phyloP scores from a whole-genome alignment of 441 rosid species.

The Cnidoscolus chayamansa region DNA sequence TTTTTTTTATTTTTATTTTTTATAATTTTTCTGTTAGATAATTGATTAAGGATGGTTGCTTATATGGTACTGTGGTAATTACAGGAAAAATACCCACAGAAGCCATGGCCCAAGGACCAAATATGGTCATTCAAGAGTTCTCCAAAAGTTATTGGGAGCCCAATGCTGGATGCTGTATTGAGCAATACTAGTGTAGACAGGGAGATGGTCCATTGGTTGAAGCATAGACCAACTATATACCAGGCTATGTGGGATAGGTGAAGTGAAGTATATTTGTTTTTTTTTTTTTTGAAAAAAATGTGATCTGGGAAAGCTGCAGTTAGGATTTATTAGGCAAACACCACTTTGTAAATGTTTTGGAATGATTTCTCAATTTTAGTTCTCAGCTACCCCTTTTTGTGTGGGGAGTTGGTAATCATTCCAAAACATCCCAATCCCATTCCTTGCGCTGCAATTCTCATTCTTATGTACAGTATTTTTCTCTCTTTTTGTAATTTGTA shows the following conservation, averaged over 20 bases:
- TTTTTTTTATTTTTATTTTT: too few species aligned
- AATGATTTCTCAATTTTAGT: constrained; percentile 38
- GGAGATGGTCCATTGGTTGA: constrained; percentile 88
- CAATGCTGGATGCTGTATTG: constrained; percentile 79
- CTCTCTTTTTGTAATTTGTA: constrained; percentile 33
- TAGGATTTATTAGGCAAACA: constrained; percentile 14
- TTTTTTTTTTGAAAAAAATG: neutral
- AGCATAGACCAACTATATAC: constrained; percentile 63
- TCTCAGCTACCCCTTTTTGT: constrained; percentile 42
- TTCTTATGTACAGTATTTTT: constrained; percentile 78
- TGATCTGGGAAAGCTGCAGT: constrained; percentile 13
- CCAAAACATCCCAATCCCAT: constrained; percentile 25
- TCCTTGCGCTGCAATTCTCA: constrained; percentile 22
- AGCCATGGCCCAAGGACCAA: constrained; percentile 90
- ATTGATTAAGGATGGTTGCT: neutral
- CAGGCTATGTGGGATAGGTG: constrained; percentile 82
- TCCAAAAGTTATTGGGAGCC: constrained; percentile 75
- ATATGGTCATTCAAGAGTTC: constrained; percentile 76
- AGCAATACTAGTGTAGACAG: constrained; percentile 53
- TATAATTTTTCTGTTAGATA: too few species aligned
- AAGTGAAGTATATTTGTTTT: constrained; percentile 1
- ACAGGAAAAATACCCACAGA: constrained; percentile 85
- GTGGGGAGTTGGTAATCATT: constrained; percentile 49
- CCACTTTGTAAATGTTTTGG: constrained; percentile 36
- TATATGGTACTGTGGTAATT: constrained; percentile 3